Evolutionary conservation across 2,329 filamentous ascomycete genomes (phyloP).

Genomic region (Fusarium xylarioides): DNA sequence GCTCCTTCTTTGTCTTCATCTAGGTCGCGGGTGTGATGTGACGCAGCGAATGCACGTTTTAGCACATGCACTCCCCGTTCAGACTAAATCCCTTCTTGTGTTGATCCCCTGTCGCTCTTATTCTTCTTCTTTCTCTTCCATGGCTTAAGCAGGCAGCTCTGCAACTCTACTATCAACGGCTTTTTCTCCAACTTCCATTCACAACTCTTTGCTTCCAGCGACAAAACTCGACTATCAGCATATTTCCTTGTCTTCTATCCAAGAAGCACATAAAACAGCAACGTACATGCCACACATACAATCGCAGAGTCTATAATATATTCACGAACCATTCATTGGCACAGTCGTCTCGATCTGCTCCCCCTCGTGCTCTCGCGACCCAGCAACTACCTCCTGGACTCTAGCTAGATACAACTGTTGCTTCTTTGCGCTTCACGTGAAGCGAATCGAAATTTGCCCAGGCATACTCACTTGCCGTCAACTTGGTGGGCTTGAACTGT

Average conservation of each 20-base stretch:
- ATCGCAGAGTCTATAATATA: slow-evolving; percentile 11
- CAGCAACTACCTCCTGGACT: not conserved
- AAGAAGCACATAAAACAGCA: slow-evolving; percentile 4
- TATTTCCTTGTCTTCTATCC: slow-evolving; percentile 2
- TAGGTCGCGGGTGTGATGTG: slow-evolving; percentile 32
- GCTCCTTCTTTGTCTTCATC: slow-evolving; percentile 28
- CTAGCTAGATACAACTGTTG: not conserved
- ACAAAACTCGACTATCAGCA: not conserved
- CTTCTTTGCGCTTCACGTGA: not conserved
- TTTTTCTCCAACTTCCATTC: not conserved
- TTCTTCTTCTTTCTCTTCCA: slow-evolving; percentile 17
- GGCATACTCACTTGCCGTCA: not conserved
- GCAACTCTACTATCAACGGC: slow-evolving; percentile 7
- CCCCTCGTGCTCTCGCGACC: slow-evolving; percentile 1
- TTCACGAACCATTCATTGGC: slow-evolving; percentile 10
- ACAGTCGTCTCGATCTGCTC: slow-evolving; percentile 4
- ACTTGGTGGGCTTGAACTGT: not conserved
- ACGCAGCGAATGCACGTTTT: slow-evolving; percentile 32
- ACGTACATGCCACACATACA: not conserved
- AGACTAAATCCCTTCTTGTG: slow-evolving; percentile 16
- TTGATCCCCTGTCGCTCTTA: slow-evolving; percentile 32
- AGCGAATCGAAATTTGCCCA: not conserved
- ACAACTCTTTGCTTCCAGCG: not conserved
- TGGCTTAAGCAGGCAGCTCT: slow-evolving; percentile 17
- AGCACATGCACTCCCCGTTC: slow-evolving; percentile 31